These are phyloP conservation scores for Phytophthora cryptogea DNA, from an alignment of 352 stramenopile species.

Conservation along the genomic window DNA sequence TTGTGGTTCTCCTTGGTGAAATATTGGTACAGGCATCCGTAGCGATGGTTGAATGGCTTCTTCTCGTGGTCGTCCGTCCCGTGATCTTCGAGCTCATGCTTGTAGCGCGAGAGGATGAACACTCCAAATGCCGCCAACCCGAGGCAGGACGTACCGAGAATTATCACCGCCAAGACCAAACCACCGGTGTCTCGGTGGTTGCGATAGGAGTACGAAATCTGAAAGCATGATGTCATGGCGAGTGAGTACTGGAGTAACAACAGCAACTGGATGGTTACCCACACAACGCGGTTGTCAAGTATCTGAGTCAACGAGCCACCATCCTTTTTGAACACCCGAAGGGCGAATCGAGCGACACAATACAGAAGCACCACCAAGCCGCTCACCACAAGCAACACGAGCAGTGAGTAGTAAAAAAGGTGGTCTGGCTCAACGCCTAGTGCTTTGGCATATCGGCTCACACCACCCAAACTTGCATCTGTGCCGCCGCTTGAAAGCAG, in stretches of 20 bases:
- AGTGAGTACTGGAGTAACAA: slow-evolving; percentile 51
- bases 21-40: slow-evolving; percentile 57
- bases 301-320: slow-evolving; percentile 14
- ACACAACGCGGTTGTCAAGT: slow-evolving; percentile 50
- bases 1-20: slow-evolving; percentile 52
- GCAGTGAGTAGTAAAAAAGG: slow-evolving; percentile 58
- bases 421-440: slow-evolving; percentile 43
- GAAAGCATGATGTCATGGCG: slow-evolving; percentile 52
- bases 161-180: slow-evolving; percentile 37
- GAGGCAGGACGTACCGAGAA: slow-evolving; percentile 33
- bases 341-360: slow-evolving; percentile 28
- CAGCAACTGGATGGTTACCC: slow-evolving; percentile 43
- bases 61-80: slow-evolving; percentile 41
- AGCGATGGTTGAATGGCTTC: slow-evolving; percentile 49
- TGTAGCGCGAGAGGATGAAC: slow-evolving; percentile 44
- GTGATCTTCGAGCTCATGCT: slow-evolving; percentile 44
- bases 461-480: slow-evolving; percentile 25
- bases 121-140: slow-evolving; percentile 47
- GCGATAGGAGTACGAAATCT: slow-evolving; percentile 41
- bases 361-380: slow-evolving; percentile 40
- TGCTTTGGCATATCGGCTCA: slow-evolving; percentile 45
- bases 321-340: slow-evolving; percentile 30
- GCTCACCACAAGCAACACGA: slow-evolving; percentile 34
- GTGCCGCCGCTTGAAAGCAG: slow-evolving; percentile 12
- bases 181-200: slow-evolving; percentile 18